These are phyloP conservation scores for Diaporthe ilicicola DNA, from an alignment of 2,329 filamentous ascomycete genomes.

Conservation along the genomic window DNA sequence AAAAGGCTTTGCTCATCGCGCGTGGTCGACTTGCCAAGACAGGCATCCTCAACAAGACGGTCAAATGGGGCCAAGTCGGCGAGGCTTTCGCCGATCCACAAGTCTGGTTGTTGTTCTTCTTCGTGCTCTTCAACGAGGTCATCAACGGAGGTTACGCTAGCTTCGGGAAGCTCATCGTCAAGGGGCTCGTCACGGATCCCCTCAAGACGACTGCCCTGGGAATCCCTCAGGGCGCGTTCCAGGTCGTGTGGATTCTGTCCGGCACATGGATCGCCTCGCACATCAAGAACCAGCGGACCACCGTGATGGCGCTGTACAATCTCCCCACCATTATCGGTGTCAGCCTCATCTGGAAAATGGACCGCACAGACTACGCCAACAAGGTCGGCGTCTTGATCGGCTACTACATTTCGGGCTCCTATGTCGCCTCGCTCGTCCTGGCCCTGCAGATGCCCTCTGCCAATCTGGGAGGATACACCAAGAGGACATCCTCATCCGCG, in stretches of 20 bases:
- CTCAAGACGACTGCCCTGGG: conserved; percentile 60
- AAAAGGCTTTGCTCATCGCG: conserved; percentile 53
- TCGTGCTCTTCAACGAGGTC: conserved; percentile 59
- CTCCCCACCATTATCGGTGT: conserved; percentile 60
- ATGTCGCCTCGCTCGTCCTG: conserved; percentile 60
- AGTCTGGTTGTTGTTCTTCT: conserved; percentile 54
- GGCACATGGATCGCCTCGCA: conserved; percentile 60
- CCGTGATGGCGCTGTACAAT: conserved; percentile 61
- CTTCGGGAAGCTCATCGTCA: conserved; percentile 65
- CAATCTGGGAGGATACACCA: conserved; percentile 58
- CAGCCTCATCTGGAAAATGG: conserved; percentile 59
- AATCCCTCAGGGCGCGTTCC: conserved; percentile 63
- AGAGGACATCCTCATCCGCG: conserved; percentile 54
- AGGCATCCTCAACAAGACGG: conserved; percentile 55
- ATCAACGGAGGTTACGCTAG: conserved; percentile 63
- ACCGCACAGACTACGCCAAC: conserved; percentile 41
- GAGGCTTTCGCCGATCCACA: conserved; percentile 56
- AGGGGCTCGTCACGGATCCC: conserved; percentile 53
- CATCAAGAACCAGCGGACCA: conserved; percentile 59
- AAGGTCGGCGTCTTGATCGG: conserved; percentile 58
- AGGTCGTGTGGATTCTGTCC: conserved; percentile 60
- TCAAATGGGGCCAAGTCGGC: conserved; percentile 57
- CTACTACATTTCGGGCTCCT: conserved; percentile 59
- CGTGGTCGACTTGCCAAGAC: conserved; percentile 48
- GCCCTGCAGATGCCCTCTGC: conserved; percentile 60